phyloP scores from a whole-genome alignment of 345 rosid species.

The Aethionema arabicum region DNA sequence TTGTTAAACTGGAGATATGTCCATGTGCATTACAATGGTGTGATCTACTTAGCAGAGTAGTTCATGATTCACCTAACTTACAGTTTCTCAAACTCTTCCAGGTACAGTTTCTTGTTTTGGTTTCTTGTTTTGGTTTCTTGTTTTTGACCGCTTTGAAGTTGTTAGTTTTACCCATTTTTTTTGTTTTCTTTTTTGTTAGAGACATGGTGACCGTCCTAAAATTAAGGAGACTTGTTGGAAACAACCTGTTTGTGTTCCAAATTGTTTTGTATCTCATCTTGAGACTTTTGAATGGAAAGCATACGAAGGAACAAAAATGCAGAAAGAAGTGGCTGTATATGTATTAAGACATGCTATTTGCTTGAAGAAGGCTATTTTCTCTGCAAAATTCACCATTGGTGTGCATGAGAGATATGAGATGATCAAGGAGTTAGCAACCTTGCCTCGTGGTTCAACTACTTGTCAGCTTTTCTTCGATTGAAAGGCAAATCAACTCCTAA shows the following conservation, averaged over 20 bases:
- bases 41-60: conserved; percentile 30
- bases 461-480: conserved; percentile 35
- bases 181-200: conserved; percentile 4
- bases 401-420: conserved; percentile 36
- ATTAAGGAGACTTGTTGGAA: conserved; percentile 16
- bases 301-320: conserved; percentile 33
- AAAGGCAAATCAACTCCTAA: no score
- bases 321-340: conserved; percentile 34
- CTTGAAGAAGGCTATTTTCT: conserved; percentile 24
- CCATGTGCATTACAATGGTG: conserved; percentile 38
- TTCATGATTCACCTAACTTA: conserved; percentile 36
- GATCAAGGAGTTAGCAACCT: conserved; percentile 34
- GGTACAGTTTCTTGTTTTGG: conserved; percentile 21
- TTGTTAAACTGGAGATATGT: conserved; percentile 35
- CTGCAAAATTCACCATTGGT: conserved; percentile 21
- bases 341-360: conserved; percentile 25
- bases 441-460: conserved; percentile 29
- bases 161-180: not conserved
- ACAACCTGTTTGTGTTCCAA: conserved; percentile 25
- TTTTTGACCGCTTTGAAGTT: conserved; percentile 1
- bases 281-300: conserved; percentile 32
- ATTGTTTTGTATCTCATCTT: conserved; percentile 22
- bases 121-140: no score
- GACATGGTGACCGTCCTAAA: no score
- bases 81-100: conserved; percentile 31